Conservation (phyloP, 768 basidiomycete species). For the Mycena galopus region DNA sequence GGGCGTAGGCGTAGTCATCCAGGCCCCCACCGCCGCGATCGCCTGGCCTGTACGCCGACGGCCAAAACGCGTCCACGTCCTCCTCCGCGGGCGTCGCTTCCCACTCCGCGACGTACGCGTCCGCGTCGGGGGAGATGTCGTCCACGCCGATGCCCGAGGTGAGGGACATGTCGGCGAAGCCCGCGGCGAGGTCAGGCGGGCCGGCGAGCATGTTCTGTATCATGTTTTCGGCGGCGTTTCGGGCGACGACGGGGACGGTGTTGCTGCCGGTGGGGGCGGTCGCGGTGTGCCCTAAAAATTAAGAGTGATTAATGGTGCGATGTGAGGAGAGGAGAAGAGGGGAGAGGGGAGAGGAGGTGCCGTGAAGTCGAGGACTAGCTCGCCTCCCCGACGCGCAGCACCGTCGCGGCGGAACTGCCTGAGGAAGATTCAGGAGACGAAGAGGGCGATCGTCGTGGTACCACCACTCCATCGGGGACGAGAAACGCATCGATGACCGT, state of each 20-base stretch:
- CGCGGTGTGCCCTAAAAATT: conserved; percentile 31
- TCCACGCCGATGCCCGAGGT: conserved; percentile 39
- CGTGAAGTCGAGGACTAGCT: no score
- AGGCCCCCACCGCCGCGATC: no score
- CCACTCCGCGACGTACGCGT: conserved; percentile 41
- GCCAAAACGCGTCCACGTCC: conserved; percentile 10
- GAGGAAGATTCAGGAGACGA: no score
- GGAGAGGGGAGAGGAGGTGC: no score
- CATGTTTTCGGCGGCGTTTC: neutral
- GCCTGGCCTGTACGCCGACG: neutral
- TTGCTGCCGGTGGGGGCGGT: conserved; percentile 33
- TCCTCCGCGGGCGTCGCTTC: conserved; percentile 36
- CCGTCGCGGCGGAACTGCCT: no score
- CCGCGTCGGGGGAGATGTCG: conserved; percentile 34
- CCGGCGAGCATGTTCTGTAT: neutral
- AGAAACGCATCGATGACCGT: no score
- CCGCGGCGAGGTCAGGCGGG: conserved; percentile 29
- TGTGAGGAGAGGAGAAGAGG: no score
- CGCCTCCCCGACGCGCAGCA: no score
- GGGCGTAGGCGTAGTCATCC: no score
- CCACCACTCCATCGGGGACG: no score
- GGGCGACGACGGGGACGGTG: conserved; percentile 23
- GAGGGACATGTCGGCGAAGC: conserved; percentile 38
- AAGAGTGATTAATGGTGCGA: no score
- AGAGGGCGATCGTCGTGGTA: no score